Evolutionary conservation across 768 basidiomycete genomes (phyloP).

Genomic region (Xerocomellus intermedius): DNA sequence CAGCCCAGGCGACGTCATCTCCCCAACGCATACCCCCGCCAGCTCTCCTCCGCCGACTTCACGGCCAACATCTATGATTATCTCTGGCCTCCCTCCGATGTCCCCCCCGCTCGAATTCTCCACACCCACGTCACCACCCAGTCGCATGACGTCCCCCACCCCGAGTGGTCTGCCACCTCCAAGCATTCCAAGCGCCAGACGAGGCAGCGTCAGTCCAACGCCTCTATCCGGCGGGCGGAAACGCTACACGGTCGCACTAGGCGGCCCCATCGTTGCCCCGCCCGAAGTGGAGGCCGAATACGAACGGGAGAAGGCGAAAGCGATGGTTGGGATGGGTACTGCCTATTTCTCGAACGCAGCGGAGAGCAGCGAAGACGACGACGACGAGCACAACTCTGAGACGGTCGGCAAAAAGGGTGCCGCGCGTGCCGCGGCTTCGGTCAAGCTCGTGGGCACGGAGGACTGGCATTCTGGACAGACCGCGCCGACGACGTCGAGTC

Average conservation of each 20-base stretch:
- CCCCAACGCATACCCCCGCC: conserved; percentile 37
- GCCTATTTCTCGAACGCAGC: conserved; percentile 45
- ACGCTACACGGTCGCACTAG: conserved; percentile 83
- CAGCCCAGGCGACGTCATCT: conserved; percentile 52
- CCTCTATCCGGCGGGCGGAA: conserved; percentile 58
- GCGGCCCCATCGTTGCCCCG: conserved; percentile 59
- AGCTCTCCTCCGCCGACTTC: conserved; percentile 43
- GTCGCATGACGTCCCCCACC: conserved; percentile 21
- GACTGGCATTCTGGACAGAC: conserved; percentile 13
- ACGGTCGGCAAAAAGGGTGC: conserved; percentile 58
- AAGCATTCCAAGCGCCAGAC: conserved; percentile 39
- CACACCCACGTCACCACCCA: conserved; percentile 23
- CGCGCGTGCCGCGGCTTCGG: conserved; percentile 32
- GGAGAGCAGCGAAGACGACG: conserved; percentile 36
- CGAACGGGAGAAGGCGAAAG: conserved; percentile 26
- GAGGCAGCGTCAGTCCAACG: conserved; percentile 63
- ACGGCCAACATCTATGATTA: conserved; percentile 43
- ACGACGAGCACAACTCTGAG: conserved; percentile 35
- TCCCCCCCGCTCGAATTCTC: conserved; percentile 25
- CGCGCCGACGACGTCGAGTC: conserved; percentile 12
- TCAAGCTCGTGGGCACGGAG: conserved; percentile 33
- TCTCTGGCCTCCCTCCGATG: conserved; percentile 44
- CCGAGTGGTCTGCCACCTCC: conserved; percentile 43
- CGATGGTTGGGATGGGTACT: conserved; percentile 37
- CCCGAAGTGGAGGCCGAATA: conserved; percentile 29